Evolutionary conservation across 208 protist genomes (phyloP).

Genomic region (Herpetomonas samuelpessoai): DNA sequence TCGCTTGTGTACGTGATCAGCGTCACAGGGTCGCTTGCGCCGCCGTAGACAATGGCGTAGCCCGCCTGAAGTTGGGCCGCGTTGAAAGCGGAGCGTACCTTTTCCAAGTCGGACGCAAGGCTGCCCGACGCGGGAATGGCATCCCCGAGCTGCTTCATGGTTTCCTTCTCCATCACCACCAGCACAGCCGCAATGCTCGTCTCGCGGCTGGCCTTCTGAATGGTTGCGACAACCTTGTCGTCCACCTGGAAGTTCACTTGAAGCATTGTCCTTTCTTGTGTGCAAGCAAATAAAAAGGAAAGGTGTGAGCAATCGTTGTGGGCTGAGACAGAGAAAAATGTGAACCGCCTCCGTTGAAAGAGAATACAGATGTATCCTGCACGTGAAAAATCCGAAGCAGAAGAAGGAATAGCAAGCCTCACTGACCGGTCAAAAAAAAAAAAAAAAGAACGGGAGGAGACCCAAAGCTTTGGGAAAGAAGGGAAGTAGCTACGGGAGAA

Average conservation of each 20-base stretch:
- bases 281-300: no score
- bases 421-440: no score
- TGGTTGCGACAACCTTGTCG: constrained; percentile 24
- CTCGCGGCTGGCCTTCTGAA: constrained; percentile 32
- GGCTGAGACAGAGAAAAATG: no score
- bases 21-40: constrained; percentile 18
- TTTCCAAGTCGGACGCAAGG: constrained; percentile 32
- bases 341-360: no score
- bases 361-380: no score
- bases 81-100: constrained; percentile 21
- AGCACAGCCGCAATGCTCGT: constrained; percentile 29
- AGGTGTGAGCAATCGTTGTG: no score
- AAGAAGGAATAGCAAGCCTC: no score
- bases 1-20: constrained; percentile 60
- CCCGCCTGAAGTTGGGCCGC: constrained; percentile 24
- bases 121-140: constrained; percentile 23
- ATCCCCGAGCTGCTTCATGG: constrained; percentile 32
- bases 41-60: constrained; percentile 43
- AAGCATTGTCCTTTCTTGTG: no score
- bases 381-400: no score
- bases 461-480: no score
- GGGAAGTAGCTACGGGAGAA: no score
- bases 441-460: no score
- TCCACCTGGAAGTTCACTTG: constrained; percentile 61
- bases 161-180: constrained; percentile 50